Evolutionary conservation across 129 eudicot genomes (phyloP).

Genomic region (Calendula officinalis): DNA sequence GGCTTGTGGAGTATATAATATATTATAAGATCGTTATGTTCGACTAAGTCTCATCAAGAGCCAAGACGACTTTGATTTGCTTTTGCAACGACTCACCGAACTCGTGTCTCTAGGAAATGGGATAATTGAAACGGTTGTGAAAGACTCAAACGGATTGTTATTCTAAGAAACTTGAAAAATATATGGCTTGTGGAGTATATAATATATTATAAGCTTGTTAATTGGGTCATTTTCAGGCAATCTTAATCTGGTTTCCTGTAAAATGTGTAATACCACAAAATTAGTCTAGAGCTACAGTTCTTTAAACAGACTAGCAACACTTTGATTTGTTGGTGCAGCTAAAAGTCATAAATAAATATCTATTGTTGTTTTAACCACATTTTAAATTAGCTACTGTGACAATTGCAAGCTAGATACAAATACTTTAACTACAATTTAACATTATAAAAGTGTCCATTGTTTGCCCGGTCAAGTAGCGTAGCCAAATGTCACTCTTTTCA

Average conservation of each 20-base stretch:
- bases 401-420: too few relatives aligned
- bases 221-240: neutral
- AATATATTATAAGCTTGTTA: constrained; percentile 24
- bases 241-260: constrained; percentile 3
- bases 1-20: neutral
- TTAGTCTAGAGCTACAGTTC: too few relatives aligned
- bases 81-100: constrained; percentile 34
- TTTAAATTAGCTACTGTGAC: too few relatives aligned
- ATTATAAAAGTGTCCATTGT: too few relatives aligned
- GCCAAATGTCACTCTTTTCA: too few relatives aligned
- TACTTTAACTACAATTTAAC: too few relatives aligned
- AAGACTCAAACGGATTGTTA: neutral
- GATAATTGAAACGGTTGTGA: constrained; percentile 20
- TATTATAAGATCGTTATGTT: constrained; percentile 31
- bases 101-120: constrained; percentile 41
- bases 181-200: neutral
- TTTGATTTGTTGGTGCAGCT: too few relatives aligned
- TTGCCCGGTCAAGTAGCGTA: too few relatives aligned
- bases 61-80: constrained; percentile 55
- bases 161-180: neutral
- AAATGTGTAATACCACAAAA: neutral
- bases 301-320: too few relatives aligned
- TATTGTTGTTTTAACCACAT: too few relatives aligned
- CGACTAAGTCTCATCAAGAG: constrained; percentile 66
- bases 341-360: too few relatives aligned